Evolutionary conservation across 1,139 yeast species (phyloP).

Genomic region (Yamadazyma mexicana): DNA sequence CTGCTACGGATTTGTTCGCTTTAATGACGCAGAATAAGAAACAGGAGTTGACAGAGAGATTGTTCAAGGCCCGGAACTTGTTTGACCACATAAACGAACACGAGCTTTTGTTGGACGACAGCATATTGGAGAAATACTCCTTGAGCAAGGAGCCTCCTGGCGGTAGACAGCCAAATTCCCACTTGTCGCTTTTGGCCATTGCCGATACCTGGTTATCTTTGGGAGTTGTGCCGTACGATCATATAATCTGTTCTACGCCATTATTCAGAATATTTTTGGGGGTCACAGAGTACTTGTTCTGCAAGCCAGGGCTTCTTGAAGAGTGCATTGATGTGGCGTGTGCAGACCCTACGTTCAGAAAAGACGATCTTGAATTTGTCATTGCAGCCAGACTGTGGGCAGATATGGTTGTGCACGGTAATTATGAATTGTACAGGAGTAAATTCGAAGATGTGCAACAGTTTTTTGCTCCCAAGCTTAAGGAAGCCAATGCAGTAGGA

Average conservation of each 20-base stretch:
- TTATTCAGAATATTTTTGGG: slow-evolving; percentile 87
- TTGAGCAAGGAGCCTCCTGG: slow-evolving; percentile 75
- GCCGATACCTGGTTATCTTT: slow-evolving; percentile 92
- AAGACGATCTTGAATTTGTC: slow-evolving; percentile 84
- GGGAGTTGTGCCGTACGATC: slow-evolving; percentile 90
- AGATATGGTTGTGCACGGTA: slow-evolving; percentile 72
- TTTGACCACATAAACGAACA: slow-evolving; percentile 66
- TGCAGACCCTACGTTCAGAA: slow-evolving; percentile 66
- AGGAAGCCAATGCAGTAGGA: slow-evolving; percentile 88
- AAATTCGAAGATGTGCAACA: slow-evolving; percentile 78
- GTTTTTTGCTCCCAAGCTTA: slow-evolving; percentile 82
- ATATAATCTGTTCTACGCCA: slow-evolving; percentile 95
- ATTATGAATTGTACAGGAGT: slow-evolving; percentile 66
- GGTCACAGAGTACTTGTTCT: slow-evolving; percentile 87
- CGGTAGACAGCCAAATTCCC: slow-evolving; percentile 79
- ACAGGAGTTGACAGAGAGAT: slow-evolving; percentile 56
- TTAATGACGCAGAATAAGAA: slow-evolving; percentile 73
- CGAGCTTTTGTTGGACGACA: slow-evolving; percentile 73
- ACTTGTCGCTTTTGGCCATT: slow-evolving; percentile 80
- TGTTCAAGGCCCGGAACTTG: slow-evolving; percentile 70
- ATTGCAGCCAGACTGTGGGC: slow-evolving; percentile 87
- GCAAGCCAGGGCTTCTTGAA: slow-evolving; percentile 79
- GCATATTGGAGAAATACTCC: slow-evolving; percentile 75
- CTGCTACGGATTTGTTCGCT: slow-evolving; percentile 79
- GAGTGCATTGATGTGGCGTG: slow-evolving; percentile 75